These are phyloP conservation scores for Staphylotrichum tortipilum DNA, from an alignment of 495 filamentous ascomycete species.

Conservation along the genomic window DNA sequence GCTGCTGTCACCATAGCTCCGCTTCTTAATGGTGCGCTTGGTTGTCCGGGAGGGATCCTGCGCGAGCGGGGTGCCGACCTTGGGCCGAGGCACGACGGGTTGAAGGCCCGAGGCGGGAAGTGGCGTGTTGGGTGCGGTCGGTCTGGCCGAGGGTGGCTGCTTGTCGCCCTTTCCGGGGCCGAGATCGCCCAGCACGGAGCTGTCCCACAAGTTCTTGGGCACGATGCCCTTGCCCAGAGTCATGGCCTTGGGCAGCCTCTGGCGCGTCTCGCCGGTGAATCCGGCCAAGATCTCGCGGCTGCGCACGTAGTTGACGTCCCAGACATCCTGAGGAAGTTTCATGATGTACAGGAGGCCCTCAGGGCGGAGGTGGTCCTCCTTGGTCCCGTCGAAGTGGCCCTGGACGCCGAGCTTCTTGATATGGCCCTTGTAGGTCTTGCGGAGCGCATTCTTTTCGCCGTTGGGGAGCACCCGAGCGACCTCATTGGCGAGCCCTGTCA, in stretches of 20 bases:
- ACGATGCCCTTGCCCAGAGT: conserved; percentile 42
- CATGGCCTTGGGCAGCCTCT: conserved; percentile 34
- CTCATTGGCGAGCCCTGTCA: conserved; percentile 41
- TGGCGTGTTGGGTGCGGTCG: conserved; percentile 38
- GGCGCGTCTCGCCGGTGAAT: conserved; percentile 22
- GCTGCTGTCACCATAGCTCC: conserved; percentile 46
- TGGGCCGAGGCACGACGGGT: conserved; percentile 16
- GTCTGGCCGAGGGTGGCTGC: conserved; percentile 29
- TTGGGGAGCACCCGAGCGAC: conserved; percentile 47
- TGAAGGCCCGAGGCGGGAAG: conserved; percentile 16
- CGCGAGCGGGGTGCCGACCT: conserved; percentile 18
- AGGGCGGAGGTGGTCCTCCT: conserved; percentile 32
- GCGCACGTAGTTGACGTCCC: conserved; percentile 39
- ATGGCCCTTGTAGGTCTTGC: conserved; percentile 52
- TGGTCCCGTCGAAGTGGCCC: conserved; percentile 45
- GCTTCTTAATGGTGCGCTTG: conserved; percentile 42
- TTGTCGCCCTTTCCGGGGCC: conserved; percentile 26
- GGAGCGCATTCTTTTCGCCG: conserved; percentile 47
- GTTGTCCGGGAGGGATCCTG: conserved; percentile 26
- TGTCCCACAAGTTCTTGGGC: conserved; percentile 41
- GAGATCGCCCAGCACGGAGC: conserved; percentile 45
- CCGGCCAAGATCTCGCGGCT: conserved; percentile 51
- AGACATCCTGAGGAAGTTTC: conserved; percentile 46
- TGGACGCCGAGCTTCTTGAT: conserved; percentile 47
- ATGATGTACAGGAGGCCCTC: conserved; percentile 40